Evolutionary conservation across 2,329 filamentous ascomycete species (phyloP).

Genomic region (Metarhizium sp.): DNA sequence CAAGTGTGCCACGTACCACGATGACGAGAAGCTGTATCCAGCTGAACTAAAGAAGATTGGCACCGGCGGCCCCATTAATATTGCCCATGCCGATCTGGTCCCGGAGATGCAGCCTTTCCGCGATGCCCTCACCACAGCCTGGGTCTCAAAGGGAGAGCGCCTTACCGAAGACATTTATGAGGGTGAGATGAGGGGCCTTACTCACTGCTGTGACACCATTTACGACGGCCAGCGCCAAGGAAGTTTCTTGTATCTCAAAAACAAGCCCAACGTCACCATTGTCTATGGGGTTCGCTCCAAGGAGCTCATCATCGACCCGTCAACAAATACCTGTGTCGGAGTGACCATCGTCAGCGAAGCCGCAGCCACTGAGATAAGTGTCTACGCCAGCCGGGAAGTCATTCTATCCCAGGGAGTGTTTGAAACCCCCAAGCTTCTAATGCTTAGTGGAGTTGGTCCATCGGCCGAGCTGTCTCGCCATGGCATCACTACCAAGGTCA

Average conservation of each 20-base stretch:
- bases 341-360: too few relatives aligned
- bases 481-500: too few relatives aligned
- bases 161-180: conserved; percentile 37
- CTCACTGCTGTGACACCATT: conserved; percentile 44
- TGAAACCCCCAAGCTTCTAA: too few relatives aligned
- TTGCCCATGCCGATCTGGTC: conserved; percentile 45
- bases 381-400: too few relatives aligned
- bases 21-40: conserved; percentile 37
- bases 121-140: conserved; percentile 38
- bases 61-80: conserved; percentile 38
- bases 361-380: too few relatives aligned
- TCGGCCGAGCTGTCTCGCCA: too few relatives aligned
- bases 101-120: conserved; percentile 42
- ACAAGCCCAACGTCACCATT: conserved; percentile 45
- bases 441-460: too few relatives aligned
- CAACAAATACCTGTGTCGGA: conserved; percentile 1
- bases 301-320: conserved; percentile 39
- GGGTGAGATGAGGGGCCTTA: conserved; percentile 44
- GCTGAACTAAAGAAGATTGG: conserved; percentile 41
- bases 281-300: conserved; percentile 39
- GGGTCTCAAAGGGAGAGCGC: conserved; percentile 40
- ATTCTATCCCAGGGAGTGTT: too few relatives aligned
- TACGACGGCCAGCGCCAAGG: conserved; percentile 46
- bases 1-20: conserved; percentile 46
- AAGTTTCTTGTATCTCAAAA: conserved; percentile 39